A percentile compares a stretch with the other conserved stretches of the same genome.
Evolutionary conservation across 352 stramenopile genomes (phyloP).

Genomic region (Pythium apleroticum): DNA sequence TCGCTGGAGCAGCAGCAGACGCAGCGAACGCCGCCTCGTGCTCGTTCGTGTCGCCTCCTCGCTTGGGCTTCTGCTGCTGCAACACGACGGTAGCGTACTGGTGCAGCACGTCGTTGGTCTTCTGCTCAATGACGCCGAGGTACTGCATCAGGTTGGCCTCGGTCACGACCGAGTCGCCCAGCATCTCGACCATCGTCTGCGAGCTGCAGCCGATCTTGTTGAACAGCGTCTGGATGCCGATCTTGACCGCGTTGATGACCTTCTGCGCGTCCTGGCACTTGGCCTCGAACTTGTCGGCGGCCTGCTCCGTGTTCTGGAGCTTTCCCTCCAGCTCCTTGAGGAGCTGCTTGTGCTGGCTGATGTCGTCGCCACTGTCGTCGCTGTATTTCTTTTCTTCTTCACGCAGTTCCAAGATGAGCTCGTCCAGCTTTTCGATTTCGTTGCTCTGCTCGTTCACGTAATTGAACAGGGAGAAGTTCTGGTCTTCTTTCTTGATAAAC

Average conservation of each 20-base stretch:
- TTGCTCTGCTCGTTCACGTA: slow-evolving; percentile 95
- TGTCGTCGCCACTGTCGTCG: slow-evolving; percentile 82
- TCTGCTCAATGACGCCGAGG: slow-evolving; percentile 93
- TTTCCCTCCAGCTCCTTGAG: slow-evolving; percentile 86
- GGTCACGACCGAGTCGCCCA: slow-evolving; percentile 87
- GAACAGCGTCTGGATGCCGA: slow-evolving; percentile 73
- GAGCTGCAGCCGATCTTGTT: slow-evolving; percentile 81
- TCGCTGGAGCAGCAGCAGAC: slow-evolving; percentile 9
- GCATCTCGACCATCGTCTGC: slow-evolving; percentile 80
- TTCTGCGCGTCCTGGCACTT: slow-evolving; percentile 89
- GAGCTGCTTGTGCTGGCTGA: slow-evolving; percentile 89
- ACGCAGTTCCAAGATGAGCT: slow-evolving; percentile 65
- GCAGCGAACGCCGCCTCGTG: slow-evolving; percentile 40
- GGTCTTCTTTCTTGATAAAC: slow-evolving; percentile 96
- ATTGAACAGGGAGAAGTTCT: slow-evolving; percentile 97
- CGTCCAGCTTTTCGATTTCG: slow-evolving; percentile 92
- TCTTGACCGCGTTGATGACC: slow-evolving; percentile 90
- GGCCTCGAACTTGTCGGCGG: slow-evolving; percentile 89
- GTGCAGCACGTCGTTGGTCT: slow-evolving; percentile 92
- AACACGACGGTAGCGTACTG: slow-evolving; percentile 66
- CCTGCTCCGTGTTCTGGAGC: slow-evolving; percentile 73
- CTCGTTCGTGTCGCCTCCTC: slow-evolving; percentile 35
- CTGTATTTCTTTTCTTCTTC: slow-evolving; percentile 87
- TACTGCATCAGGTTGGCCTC: slow-evolving; percentile 96
- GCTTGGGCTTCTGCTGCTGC: slow-evolving; percentile 41